phyloP scores from a whole-genome alignment of 2,329 filamentous ascomycete species.

The Thielaviopsis ethacetica region DNA sequence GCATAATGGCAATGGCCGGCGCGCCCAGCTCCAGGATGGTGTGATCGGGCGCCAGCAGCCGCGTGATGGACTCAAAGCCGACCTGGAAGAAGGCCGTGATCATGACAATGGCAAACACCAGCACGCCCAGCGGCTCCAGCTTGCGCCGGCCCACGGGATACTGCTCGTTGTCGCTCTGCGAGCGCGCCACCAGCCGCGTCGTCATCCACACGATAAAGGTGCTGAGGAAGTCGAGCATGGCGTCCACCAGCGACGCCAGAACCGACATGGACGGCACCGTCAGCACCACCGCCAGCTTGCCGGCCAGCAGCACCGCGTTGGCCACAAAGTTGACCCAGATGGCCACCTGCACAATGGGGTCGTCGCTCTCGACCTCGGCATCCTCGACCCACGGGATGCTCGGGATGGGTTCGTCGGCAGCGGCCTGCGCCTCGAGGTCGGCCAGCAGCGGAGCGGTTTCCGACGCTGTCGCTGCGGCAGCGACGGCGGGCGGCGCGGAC shows the following conservation, averaged over 20 bases:
- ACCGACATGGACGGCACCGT: conserved; percentile 71
- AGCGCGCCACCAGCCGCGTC: conserved; percentile 48
- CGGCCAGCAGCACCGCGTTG: conserved; percentile 56
- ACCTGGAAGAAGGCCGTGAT: conserved; percentile 73
- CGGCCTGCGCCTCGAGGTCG: conserved; percentile 24
- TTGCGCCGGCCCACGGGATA: conserved; percentile 66
- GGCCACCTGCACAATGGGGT: conserved; percentile 65
- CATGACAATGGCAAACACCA: conserved; percentile 76
- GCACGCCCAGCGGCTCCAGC: conserved; percentile 62
- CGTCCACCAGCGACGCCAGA: conserved; percentile 63
- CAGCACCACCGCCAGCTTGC: conserved; percentile 63
- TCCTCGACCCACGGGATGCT: conserved; percentile 59
- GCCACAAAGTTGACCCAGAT: conserved; percentile 75
- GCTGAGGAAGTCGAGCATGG: conserved; percentile 63
- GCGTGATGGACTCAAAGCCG: conserved; percentile 50
- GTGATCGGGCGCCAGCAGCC: conserved; percentile 43
- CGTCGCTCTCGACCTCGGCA: conserved; percentile 52
- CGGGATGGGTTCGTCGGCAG: conserved; percentile 26
- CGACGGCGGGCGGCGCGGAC: conserved; percentile 17
- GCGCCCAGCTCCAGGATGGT: conserved; percentile 55
- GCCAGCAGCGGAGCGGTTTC: not conserved
- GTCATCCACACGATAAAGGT: conserved; percentile 71
- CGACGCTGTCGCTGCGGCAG: not conserved
- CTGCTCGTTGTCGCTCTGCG: conserved; percentile 54
- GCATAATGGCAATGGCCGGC: conserved; percentile 66